phyloP scores from a whole-genome alignment of 2,329 filamentous ascomycete species.

The Verticillium albo-atrum region DNA sequence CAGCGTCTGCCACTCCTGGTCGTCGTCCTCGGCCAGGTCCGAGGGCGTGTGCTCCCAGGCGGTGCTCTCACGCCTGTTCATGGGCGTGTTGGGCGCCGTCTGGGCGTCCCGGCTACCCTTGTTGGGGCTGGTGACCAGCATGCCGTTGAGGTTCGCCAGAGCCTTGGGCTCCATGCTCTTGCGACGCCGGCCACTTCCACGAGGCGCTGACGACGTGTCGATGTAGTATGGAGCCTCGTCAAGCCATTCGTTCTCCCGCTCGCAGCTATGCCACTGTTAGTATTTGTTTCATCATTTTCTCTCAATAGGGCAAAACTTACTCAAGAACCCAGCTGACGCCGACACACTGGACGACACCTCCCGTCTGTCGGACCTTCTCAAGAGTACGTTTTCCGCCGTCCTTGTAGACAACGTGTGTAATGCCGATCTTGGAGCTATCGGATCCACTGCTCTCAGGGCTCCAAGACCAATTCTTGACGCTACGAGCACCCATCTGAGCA shows the following conservation, averaged over 20 bases:
- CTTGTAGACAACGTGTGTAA: conserved; percentile 89
- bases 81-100: conserved; percentile 41
- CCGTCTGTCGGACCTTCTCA: conserved; percentile 70
- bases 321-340: conserved; percentile 86
- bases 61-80: conserved; percentile 49
- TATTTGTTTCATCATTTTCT: not conserved
- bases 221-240: conserved; percentile 68
- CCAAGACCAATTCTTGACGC: conserved; percentile 73
- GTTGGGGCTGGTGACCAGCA: conserved; percentile 43
- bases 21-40: conserved; percentile 31
- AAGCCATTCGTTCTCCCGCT: conserved; percentile 71
- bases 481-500: conserved; percentile 75
- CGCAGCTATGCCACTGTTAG: conserved; percentile 49
- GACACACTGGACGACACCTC: conserved; percentile 77
- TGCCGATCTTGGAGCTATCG: conserved; percentile 55
- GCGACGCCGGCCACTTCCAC: conserved; percentile 65
- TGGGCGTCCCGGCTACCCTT: conserved; percentile 23
- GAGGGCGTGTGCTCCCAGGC: conserved; percentile 53
- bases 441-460: conserved; percentile 43
- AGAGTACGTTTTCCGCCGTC: conserved; percentile 77
- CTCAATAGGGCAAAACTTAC: conserved; percentile 46
- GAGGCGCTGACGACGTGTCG: conserved; percentile 62
- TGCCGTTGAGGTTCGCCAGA: conserved; percentile 65
- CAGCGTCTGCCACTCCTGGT: conserved; percentile 37
- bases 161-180: conserved; percentile 79